A percentile compares a stretch with the other conserved stretches of the same genome.
phyloP scores from a whole-genome alignment of 169 alveolate species.

The Perkinsus marinus region DNA sequence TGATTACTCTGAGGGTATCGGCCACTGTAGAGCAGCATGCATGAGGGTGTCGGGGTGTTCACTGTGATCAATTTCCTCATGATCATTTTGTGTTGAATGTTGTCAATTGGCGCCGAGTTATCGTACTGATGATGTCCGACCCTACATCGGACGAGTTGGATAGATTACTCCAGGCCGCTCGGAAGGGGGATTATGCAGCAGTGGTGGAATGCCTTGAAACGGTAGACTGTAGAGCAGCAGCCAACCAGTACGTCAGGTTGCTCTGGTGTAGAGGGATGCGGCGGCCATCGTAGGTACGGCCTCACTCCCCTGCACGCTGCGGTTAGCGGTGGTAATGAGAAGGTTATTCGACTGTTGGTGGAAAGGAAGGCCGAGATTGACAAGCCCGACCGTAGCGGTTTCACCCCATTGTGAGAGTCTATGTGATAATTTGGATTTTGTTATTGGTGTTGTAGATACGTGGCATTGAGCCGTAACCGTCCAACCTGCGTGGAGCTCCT shows the following conservation, averaged over 20 bases:
- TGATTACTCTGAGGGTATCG: too few species aligned
- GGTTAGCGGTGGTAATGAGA: neutral
- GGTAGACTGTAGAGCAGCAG: neutral
- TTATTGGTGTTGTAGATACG: neutral
- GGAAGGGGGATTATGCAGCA: neutral
- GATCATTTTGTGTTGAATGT: too few species aligned
- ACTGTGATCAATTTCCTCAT: too few species aligned
- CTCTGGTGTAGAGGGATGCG: neutral
- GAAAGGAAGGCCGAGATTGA: neutral
- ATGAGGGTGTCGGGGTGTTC: too few species aligned
- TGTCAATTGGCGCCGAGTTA: too few species aligned
- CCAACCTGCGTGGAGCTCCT: neutral
- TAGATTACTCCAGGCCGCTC: neutral
- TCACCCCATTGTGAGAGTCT: neutral
- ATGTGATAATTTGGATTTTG: neutral
- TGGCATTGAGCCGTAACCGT: neutral
- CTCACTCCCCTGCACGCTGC: neutral
- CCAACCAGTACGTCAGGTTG: neutral
- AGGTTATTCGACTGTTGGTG: neutral
- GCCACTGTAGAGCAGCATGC: too few species aligned
- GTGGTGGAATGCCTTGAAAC: neutral
- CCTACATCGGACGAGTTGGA: neutral
- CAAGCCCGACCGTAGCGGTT: neutral
- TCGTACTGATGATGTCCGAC: neutral
- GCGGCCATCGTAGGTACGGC: neutral